Evolutionary conservation across 129 eudicot genomes (phyloP), one percentile per base, ranked within the genome.

Genomic region (Erigeron canadensis): DNA sequence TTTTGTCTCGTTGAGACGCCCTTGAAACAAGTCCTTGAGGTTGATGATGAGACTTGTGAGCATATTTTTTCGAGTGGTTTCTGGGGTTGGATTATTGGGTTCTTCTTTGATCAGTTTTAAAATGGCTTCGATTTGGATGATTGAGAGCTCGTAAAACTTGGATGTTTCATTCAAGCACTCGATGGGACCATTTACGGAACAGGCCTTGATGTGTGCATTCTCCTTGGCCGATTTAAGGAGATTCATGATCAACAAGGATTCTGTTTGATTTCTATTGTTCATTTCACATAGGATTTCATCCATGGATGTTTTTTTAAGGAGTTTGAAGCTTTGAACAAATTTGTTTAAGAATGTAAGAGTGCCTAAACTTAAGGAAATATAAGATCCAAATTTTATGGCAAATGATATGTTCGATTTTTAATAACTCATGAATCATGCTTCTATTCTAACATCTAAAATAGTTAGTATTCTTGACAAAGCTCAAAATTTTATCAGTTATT

Each of bases 91-190:
- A 69, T 69, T 17, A 17, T 77, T 83, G 15, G 69, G 69, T 73
- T 86, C 82, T 60, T 88, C 84, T 78, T 81, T 77, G 41, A 91
- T 66, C 40, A 88, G 57, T 16, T 75, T 67, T 42, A 84, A 38
- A 70, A 81, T 60, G 23, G 79, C 88, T 7, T 88, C 84, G 13
- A 88, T 87, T 41, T 82, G 81, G 58, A 91, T 84, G 19, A 86
- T 75, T 15, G 93, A 88, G 0, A 91, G 82, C 61, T 91, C 92
- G 44, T 83, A 91, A 72, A 91, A 86, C 54, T 77, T 88, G 16
- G 96, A 85, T 76, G 84, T 66, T 34, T 82, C 87, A 34, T 75
- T 84, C 28, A 88, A 40, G 72, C 81, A 82, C 53, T 82, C 86
- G 8, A 91, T 78, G 0, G 86, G 82, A 7, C 84, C 82, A 12